These are phyloP conservation scores for Citrus mangshanensis DNA, from an alignment of 345 rosid species.

Conservation along the genomic window DNA sequence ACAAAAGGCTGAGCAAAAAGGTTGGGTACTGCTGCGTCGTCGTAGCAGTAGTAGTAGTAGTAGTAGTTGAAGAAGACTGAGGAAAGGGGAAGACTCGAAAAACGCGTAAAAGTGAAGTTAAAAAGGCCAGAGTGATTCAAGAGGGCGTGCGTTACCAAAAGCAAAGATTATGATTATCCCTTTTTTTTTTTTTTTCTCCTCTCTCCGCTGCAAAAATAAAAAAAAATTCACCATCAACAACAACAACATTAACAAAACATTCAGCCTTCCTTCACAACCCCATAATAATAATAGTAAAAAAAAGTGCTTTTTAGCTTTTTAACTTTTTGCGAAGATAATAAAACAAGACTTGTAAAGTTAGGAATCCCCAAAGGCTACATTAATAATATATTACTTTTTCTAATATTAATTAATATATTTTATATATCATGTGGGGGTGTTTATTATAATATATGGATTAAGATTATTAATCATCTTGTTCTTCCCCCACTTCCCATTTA, in stretches of 20 bases:
- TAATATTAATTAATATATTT: neutral
- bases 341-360: constrained; percentile 15
- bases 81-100: constrained; percentile 26
- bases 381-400: neutral
- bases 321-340: neutral
- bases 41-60: neutral
- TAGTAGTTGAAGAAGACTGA: neutral
- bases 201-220: too few relatives aligned
- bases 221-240: too few relatives aligned
- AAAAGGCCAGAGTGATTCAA: constrained; percentile 18
- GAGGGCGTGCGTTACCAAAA: constrained; percentile 73
- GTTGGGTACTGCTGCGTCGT: neutral
- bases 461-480: neutral
- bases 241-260: too few relatives aligned
- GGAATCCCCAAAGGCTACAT: constrained; percentile 20
- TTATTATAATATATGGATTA: neutral
- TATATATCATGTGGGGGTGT: neutral
- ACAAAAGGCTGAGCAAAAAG: constrained; percentile 18
- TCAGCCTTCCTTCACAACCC: too few relatives aligned
- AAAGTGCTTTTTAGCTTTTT: neutral
- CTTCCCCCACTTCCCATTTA: neutral
- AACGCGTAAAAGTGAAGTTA: constrained; percentile 71
- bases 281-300: too few relatives aligned
- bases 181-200: neutral
- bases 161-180: constrained; percentile 20